phyloP scores from a whole-genome alignment of 306 rosid genomes.

The Cicer chorassanicum region DNA sequence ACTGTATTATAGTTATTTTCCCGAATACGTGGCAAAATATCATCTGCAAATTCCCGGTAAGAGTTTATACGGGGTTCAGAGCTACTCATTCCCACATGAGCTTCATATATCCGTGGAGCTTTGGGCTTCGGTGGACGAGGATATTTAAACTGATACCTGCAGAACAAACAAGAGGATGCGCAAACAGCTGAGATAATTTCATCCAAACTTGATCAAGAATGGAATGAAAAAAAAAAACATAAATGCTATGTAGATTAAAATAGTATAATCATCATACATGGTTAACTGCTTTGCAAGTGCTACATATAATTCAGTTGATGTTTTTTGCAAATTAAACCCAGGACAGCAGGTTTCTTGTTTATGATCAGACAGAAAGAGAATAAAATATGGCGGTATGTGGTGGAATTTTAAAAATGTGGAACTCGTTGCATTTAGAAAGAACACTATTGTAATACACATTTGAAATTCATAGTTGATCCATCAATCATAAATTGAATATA shows the following conservation, averaged over 20 bases:
- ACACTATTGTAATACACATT: not conserved
- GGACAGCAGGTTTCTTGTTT: not conserved
- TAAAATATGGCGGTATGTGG: not conserved
- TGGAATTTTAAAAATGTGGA: not conserved
- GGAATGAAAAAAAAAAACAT: slow-evolving; percentile 19
- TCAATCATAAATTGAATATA: slow-evolving; percentile 13
- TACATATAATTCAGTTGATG: slow-evolving; percentile 10
- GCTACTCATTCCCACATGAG: slow-evolving; percentile 99
- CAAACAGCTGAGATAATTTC: slow-evolving; percentile 23
- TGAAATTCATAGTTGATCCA: slow-evolving; percentile 5
- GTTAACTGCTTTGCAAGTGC: slow-evolving; percentile 22
- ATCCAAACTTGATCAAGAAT: slow-evolving; percentile 26
- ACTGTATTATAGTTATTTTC: slow-evolving; percentile 91
- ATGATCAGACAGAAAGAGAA: not conserved
- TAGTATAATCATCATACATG: not conserved
- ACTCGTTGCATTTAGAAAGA: not conserved
- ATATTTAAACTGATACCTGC: slow-evolving; percentile 80
- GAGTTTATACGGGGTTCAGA: slow-evolving; percentile 82
- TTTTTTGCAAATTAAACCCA: slow-evolving; percentile 31
- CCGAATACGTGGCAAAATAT: slow-evolving; percentile 79
- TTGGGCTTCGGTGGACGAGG: slow-evolving; percentile 75
- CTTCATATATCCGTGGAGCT: slow-evolving; percentile 88
- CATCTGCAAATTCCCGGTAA: slow-evolving; percentile 91
- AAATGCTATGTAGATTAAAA: slow-evolving; percentile 17
- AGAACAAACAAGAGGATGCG: slow-evolving; percentile 37